A percentile compares a stretch with the other conserved stretches of the same genome.
Conservation (phyloP, 805 yeast species). For the Sugiyamaella lignohabitans region DNA sequence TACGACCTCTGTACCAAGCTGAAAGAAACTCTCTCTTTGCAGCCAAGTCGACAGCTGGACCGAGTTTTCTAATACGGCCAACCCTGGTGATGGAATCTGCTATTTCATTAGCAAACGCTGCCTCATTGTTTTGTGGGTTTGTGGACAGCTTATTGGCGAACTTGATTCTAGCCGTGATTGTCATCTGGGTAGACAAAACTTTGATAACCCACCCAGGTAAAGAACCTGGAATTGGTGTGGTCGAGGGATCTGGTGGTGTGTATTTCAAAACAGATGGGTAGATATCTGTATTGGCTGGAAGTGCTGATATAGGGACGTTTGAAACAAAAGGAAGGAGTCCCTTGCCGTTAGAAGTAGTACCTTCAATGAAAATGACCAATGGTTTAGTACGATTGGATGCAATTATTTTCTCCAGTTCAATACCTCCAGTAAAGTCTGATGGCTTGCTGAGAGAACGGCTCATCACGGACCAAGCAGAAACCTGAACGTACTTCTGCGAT, state of each 20-base stretch:
- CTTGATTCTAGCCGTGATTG: conserved; percentile 26
- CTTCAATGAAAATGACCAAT: conserved; percentile 63
- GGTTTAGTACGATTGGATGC: conserved; percentile 27
- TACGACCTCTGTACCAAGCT: conserved; percentile 28
- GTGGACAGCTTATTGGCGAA: conserved; percentile 17
- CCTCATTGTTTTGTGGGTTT: neutral
- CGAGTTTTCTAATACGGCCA: conserved; percentile 46
- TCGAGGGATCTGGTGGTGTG: conserved; percentile 27
- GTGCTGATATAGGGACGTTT: conserved; percentile 22
- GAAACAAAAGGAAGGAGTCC: conserved; percentile 55
- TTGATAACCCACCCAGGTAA: conserved; percentile 26
- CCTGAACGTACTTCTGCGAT: neutral
- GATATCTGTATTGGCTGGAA: conserved; percentile 14
- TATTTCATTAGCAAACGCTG: conserved; percentile 10
- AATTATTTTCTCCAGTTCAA: neutral
- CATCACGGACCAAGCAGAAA: neutral
- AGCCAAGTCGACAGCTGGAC: conserved; percentile 37
- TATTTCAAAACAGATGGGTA: conserved; percentile 31
- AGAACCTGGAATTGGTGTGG: conserved; percentile 32
- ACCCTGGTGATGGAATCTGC: conserved; percentile 26
- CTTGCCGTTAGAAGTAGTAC: conserved; percentile 80
- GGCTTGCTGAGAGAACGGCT: neutral
- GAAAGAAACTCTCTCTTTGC: conserved; percentile 42
- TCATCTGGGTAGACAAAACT: conserved; percentile 17
- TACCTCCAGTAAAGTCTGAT: neutral